Conservation (phyloP, 2,329 filamentous ascomycete species). For the Endoconidiophora laricicola region DNA sequence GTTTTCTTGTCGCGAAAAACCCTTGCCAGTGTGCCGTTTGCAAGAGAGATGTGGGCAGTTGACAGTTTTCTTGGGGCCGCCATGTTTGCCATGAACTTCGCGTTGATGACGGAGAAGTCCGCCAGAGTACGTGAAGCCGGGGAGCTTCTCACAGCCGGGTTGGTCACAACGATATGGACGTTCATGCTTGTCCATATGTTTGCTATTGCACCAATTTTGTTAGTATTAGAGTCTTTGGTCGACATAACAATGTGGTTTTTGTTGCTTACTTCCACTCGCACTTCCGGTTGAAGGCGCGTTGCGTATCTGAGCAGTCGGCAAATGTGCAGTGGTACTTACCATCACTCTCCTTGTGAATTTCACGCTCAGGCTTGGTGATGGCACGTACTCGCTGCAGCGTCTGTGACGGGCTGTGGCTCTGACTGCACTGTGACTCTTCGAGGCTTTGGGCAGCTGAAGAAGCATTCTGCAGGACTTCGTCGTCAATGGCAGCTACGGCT, state of each 20-base stretch:
- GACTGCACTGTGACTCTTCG: no score
- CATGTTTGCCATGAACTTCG: conserved; percentile 83
- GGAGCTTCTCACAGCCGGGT: conserved; percentile 75
- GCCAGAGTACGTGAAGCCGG: conserved; percentile 88
- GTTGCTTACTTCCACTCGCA: conserved; percentile 86
- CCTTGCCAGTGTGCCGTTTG: conserved; percentile 74
- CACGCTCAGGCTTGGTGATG: conserved; percentile 42
- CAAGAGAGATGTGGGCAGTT: conserved; percentile 77
- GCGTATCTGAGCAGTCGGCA: conserved; percentile 48
- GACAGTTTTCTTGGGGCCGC: conserved; percentile 71
- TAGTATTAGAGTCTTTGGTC: background rate
- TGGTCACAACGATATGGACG: conserved; percentile 75
- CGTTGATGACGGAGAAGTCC: conserved; percentile 79
- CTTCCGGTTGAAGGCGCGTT: conserved; percentile 56
- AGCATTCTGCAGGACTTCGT: background rate
- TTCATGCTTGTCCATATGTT: conserved; percentile 98
- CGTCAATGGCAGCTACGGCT: background rate
- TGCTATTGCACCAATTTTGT: conserved; percentile 34
- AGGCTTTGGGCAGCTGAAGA: background rate
- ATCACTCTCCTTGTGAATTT: conserved; percentile 43
- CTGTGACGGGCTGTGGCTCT: background rate
- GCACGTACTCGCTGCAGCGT: conserved; percentile 28
- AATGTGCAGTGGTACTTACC: conserved; percentile 66
- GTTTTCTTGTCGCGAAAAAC: conserved; percentile 88
- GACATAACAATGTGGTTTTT: background rate